Base-by-base conservation (phyloP, 805 yeast species). In the Dipodascus albidus region DNA sequence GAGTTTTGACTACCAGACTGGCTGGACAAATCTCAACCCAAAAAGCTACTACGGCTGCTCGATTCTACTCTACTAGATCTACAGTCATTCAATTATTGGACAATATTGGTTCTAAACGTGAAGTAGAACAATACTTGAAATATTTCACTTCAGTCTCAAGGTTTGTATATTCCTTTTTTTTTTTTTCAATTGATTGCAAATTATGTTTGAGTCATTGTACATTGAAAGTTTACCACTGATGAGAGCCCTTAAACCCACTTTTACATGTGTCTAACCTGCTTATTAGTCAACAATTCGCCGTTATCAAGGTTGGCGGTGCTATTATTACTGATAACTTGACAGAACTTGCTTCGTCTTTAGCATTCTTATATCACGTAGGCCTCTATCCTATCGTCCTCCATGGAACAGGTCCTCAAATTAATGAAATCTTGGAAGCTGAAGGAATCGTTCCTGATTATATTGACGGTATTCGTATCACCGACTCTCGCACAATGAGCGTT, bases 381-480 rank as follows among this genome's bases (percentile, higher is more conserved):
- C 78, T 93, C 56, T 93, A 89, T 64, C 99, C 99, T 23, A 89
- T 93, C 57, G 96, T 93, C 8, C 77, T 93, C 55, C 99, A 93
- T 67, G 99, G 99, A 24, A 93, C 99, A 1, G 99, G 99, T 19
- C 99, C 99, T 3, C 99, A 93, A 72, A 93, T 93, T 72, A 93
- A 93, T 67, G 95, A 86, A 64, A 80, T 89, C 60, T 77, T 93
- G 55, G 99, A 93, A 70, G 83, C 82, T 51, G 95, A 87, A 69
- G 96, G 96, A 44, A 87, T 93, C 31, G 97, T 87, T 68, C 98
- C 99, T 2, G 88, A 87, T 59, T 93, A 93, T 68, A 85, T 83
- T 57, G 98, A 93, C 65, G 99, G 99, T 6, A 93, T 93, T 63
- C 81, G 99, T 65, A 87, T 93, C 67, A 93, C 99, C 23, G 95